Evolutionary conservation across 805 yeast species (phyloP).

Genomic region (Saturnispora gosingensis): DNA sequence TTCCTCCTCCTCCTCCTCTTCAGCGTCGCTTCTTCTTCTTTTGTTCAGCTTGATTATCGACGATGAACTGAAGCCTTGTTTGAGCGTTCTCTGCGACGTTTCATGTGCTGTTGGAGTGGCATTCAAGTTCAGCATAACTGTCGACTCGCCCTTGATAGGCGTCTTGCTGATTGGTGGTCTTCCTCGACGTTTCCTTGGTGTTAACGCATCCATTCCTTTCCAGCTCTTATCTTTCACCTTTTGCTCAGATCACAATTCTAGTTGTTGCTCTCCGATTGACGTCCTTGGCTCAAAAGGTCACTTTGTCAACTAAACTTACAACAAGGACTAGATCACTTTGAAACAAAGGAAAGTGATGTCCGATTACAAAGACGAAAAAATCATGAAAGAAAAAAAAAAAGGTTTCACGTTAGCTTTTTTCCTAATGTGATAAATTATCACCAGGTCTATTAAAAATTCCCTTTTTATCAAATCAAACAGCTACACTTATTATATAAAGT

Average conservation of each 20-base stretch:
- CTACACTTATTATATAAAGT: not conserved
- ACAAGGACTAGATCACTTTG: not conserved
- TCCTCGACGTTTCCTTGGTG: slow-evolving; percentile 17
- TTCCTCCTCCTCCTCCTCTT: not conserved
- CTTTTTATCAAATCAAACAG: not conserved
- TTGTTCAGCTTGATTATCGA: slow-evolving; percentile 27
- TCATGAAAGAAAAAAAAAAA: not conserved
- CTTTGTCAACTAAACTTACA: not conserved
- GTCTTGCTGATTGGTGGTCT: slow-evolving; percentile 25
- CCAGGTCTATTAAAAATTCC: not conserved
- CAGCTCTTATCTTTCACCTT: not conserved
- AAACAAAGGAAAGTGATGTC: not conserved
- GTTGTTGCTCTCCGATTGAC: not conserved
- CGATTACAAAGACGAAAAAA: not conserved
- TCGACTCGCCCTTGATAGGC: slow-evolving; percentile 20
- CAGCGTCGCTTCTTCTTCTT: not conserved
- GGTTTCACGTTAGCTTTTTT: not conserved
- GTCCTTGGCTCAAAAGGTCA: not conserved
- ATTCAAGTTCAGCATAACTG: slow-evolving; percentile 17
- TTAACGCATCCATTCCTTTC: not conserved
- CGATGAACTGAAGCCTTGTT: slow-evolving; percentile 23
- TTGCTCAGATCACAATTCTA: not conserved
- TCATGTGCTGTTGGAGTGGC: slow-evolving; percentile 18
- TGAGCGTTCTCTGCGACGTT: slow-evolving; percentile 23
- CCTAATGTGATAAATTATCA: not conserved